Base-by-base conservation (phyloP, 2,329 filamentous ascomycete species). In the Exophiala mesophila region DNA sequence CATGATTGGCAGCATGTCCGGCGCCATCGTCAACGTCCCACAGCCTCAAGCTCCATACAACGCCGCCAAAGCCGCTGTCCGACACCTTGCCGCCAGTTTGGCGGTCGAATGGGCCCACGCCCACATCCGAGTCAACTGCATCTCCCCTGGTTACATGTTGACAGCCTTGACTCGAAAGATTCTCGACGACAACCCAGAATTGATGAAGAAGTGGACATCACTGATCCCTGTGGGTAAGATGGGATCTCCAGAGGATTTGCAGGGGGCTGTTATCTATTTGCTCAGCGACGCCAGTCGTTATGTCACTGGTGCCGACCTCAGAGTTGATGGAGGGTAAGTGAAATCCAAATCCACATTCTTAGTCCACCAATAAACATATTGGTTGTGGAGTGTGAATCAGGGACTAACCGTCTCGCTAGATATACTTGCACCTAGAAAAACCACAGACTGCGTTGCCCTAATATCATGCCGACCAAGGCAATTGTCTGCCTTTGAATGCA, bases 11-110 rank as follows among this genome's bases (percentile, higher is more conserved):
- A 92, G 85, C 75, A 97, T 97, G 89, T 89, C 84, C 38, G 90
- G 89, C 32, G 70, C 83, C 41, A 89, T 97, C 57, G 90, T 97
- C 65, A 97, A 97, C 59, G 85, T 96, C 6, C 90, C 90, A 12
- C 90, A 97, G 65, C 88, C 88, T 1, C 90, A 97, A 63, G 87
- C 78, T 33, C 88, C 89, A 0, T 96, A 96, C 70, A 96, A 96
- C 61, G 86, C 85, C 4, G 81, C 88, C 49, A 97, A 97, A 69
- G 90, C 92, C 24, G 92, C 87, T 8, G 85, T 97, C 33, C 77
- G 89, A 49, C 90, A 97, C 66, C 68, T 97, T 47, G 88, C 88
- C 9, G 78, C 85, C 26, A 92, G 85, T 52, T 74, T 96, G 57
- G 89, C 89, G 24, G 89, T 96, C 37, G 92, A 97, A 66, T 97